These are phyloP conservation scores for Trebouxia sp. DNA, from an alignment of 139 green algal species.

Conservation along the genomic window DNA sequence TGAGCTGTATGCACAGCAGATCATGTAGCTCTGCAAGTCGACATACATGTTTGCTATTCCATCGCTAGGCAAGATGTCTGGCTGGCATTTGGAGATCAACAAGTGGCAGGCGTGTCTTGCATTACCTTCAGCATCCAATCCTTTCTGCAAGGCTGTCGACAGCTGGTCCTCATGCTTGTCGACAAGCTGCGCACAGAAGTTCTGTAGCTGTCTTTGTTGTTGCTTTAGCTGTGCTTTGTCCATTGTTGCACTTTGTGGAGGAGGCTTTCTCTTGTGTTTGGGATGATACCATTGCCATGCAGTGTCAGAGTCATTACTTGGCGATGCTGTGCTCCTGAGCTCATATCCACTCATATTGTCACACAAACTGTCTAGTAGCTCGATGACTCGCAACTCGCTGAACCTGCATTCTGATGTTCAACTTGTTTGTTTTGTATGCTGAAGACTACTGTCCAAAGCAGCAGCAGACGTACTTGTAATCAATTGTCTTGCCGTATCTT, in stretches of 20 bases:
- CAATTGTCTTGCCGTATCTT: conserved; percentile 81
- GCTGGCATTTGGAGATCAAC: too few relatives aligned
- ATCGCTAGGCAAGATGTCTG: too few relatives aligned
- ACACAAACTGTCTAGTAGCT: conserved; percentile 78
- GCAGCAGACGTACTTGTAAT: conserved; percentile 61
- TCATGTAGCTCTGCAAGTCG: background rate
- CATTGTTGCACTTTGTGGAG: background rate
- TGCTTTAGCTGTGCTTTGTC: conserved; percentile 39
- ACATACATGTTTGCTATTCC: background rate
- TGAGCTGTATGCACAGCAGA: conserved; percentile 2
- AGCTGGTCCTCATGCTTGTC: conserved; percentile 65
- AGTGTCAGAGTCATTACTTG: background rate
- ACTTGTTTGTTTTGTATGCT: too few relatives aligned
- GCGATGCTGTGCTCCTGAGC: conserved; percentile 33
- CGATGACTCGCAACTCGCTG: conserved; percentile 66
- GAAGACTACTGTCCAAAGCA: too few relatives aligned
- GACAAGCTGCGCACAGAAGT: conserved; percentile 58
- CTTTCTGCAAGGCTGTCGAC: conserved; percentile 1
- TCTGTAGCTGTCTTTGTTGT: conserved; percentile 41
- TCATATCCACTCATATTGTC: conserved; percentile 59
- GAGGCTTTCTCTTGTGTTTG: background rate
- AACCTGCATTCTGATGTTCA: conserved; percentile 41
- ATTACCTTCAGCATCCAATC: background rate
- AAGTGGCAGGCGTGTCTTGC: too few relatives aligned
- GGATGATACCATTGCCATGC: background rate